phyloP scores from a whole-genome alignment of 2,329 filamentous ascomycete genomes.

The Talaromyces rugulosus region DNA sequence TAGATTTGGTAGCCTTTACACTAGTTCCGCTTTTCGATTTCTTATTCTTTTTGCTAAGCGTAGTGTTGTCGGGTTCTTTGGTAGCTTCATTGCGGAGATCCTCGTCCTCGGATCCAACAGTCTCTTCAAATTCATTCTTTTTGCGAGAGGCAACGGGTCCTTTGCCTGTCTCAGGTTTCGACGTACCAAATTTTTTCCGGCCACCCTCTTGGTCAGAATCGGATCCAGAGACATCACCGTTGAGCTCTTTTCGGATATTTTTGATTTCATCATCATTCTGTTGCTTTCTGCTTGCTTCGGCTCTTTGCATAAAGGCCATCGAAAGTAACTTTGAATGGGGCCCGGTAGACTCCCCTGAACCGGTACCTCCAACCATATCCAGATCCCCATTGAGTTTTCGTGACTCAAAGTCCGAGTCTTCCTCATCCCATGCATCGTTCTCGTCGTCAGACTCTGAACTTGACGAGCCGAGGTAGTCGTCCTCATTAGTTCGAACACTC shows the following conservation, averaged over 20 bases:
- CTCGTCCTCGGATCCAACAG: constrained; percentile 48
- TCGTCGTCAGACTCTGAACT: constrained; percentile 61
- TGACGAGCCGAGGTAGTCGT: constrained; percentile 46
- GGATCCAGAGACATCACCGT: constrained; percentile 56
- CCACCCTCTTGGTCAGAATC: constrained; percentile 57
- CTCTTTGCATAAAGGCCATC: constrained; percentile 93
- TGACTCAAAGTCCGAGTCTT: constrained; percentile 30
- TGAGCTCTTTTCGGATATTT: constrained; percentile 67
- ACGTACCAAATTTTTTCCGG: constrained; percentile 46
- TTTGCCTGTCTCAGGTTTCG: constrained; percentile 26
- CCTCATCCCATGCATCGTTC: constrained; percentile 54
- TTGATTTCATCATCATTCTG: constrained; percentile 74
- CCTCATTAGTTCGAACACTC: constrained; percentile 58
- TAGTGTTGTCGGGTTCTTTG: not conserved
- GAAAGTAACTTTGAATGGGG: constrained; percentile 66
- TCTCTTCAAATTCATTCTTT: constrained; percentile 60
- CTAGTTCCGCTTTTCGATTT: not conserved
- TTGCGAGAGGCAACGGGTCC: constrained; percentile 26
- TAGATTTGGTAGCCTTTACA: not conserved
- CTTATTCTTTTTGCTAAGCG: not conserved
- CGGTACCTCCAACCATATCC: constrained; percentile 45
- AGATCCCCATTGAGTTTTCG: constrained; percentile 39
- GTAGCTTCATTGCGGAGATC: constrained; percentile 12
- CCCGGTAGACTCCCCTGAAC: constrained; percentile 31
- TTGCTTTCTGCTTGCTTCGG: constrained; percentile 71